Evolutionary conservation across 805 yeast species (phyloP), one percentile per base, ranked within the genome.

Genomic region (Teunomyces lycoperdinae): DNA sequence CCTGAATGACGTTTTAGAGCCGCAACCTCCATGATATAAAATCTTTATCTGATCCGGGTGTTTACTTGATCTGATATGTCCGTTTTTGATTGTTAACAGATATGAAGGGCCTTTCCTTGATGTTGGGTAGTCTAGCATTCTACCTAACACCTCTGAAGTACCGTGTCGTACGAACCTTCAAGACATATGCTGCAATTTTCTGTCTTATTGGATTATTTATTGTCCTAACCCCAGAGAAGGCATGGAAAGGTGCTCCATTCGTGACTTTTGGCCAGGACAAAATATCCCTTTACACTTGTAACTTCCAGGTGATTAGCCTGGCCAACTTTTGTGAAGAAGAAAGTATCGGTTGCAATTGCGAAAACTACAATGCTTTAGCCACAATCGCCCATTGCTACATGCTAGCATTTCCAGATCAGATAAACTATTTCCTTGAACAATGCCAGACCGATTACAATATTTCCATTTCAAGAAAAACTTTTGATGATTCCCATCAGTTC

Each of bases 361-460:
- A 43, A n/a, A 63, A 68, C 44, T 48, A 16, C 38, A 38, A 60
- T 39, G 72, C 73, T 1, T 54, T 71, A 52, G 66, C 76, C 17
- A 66, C 74, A 3, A 64, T 70, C 39, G 62, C 73, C 5, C 65
- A 63, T 51, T 71, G 77, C 51, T 68, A 65, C 46, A 44, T 48
- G 7, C 43, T 49, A 5, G 68, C 64, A 1, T 61, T 61, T 45
- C 61, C 62, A 3, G 34, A 50, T 1, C 56, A 63, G 31, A 54
- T 66, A 5, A 56, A 51, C 35, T 52, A 60, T 13, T 61, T 69
- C 42, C 39, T 70, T 10, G 43, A 48, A 4, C 52, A 50, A 52
- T 72, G 77, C 53, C 45, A 50, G 20, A 34, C 40, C 2, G 53
- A 58, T 9, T 60, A 38, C 41, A 57, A 61, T 36, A 48, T 50